Evolutionary conservation across 441 rosid genomes (phyloP).

Genomic region (Gossypium davidsonii): DNA sequence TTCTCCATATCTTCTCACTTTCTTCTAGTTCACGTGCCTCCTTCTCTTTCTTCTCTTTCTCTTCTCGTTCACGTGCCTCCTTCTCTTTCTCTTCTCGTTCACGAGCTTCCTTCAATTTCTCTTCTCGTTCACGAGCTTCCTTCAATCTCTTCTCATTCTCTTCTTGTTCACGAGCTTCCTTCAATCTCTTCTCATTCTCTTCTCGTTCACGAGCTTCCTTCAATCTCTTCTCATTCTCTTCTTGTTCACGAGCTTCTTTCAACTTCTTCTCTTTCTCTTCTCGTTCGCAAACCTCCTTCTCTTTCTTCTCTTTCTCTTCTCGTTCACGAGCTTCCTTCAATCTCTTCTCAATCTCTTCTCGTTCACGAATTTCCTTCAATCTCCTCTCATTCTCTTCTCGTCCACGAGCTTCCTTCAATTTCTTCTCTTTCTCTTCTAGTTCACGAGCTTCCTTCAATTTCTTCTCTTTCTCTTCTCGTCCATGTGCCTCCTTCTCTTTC

Average conservation of each 20-base stretch:
- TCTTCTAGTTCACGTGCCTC: conserved; percentile 32
- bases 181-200: no score
- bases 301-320: conserved; percentile 31
- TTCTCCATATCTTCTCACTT: conserved; percentile 30
- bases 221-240: conserved; percentile 21
- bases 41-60: conserved; percentile 9
- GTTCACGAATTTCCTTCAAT: conserved; percentile 21
- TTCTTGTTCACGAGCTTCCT: no score
- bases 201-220: conserved; percentile 15
- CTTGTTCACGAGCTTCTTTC: conserved; percentile 25
- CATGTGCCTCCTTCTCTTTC: conserved; percentile 27
- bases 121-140: no score
- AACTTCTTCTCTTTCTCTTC: conserved; percentile 21
- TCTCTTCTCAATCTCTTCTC: conserved; percentile 35
- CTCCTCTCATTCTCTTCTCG: conserved; percentile 29
- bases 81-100: conserved; percentile 39
- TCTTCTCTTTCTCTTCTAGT: conserved; percentile 33
- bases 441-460: conserved; percentile 33
- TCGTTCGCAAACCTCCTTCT: not conserved
- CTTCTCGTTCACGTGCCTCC: conserved; percentile 36
- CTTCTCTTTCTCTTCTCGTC: conserved; percentile 30
- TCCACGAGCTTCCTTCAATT: conserved; percentile 25
- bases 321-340: conserved; percentile 20
- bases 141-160: no score
- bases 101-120: conserved; percentile 22